phyloP scores from a whole-genome alignment of 2,329 filamentous ascomycete species.

The Ustulina deusta region DNA sequence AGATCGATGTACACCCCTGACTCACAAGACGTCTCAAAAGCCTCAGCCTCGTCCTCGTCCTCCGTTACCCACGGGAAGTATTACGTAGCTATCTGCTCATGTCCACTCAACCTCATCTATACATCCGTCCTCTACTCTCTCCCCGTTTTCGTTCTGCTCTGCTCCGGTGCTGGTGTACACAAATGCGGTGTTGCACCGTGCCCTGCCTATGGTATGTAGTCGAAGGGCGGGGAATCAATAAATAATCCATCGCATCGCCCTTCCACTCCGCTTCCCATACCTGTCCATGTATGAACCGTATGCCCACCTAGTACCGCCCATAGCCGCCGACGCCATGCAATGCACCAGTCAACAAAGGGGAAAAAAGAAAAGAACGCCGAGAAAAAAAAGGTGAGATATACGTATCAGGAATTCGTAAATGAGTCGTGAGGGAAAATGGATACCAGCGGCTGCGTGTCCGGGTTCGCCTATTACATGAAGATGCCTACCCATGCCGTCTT shows the following conservation, averaged over 20 bases:
- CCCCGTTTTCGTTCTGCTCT: neutral
- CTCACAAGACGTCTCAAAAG: neutral
- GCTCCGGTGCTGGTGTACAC: neutral
- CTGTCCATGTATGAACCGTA: constrained; percentile 13
- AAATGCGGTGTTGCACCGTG: neutral
- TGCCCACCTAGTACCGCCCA: constrained; percentile 4
- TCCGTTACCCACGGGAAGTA: neutral
- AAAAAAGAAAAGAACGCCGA: constrained; percentile 1
- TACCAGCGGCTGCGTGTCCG: neutral
- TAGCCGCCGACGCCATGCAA: constrained; percentile 37
- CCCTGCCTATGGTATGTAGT: neutral
- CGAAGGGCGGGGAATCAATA: constrained; percentile 11
- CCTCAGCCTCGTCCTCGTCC: neutral
- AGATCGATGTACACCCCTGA: neutral
- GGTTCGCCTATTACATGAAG: constrained; percentile 35
- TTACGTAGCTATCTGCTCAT: neutral
- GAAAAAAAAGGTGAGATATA: neutral
- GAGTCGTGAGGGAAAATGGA: neutral
- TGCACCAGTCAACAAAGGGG: no score
- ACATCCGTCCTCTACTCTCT: neutral
- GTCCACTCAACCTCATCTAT: neutral
- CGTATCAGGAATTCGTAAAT: neutral
- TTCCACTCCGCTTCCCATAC: neutral
- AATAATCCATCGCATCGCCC: constrained; percentile 4
- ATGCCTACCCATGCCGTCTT: constrained; percentile 71